These are phyloP conservation scores for Boletus tomentosulus DNA, from an alignment of 768 basidiomycete genomes.

Conservation along the genomic window DNA sequence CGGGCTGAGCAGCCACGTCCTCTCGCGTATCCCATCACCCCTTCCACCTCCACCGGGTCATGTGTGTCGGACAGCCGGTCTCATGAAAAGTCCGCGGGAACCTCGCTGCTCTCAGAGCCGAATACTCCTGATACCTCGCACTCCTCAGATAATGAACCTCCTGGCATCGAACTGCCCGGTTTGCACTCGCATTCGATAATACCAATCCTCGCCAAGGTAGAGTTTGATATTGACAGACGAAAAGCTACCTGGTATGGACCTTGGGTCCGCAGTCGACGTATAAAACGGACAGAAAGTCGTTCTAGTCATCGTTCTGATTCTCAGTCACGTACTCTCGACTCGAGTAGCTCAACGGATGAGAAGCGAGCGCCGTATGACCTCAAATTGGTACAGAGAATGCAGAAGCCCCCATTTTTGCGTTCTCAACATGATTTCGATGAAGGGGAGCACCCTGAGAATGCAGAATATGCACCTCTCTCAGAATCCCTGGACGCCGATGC, in stretches of 20 bases:
- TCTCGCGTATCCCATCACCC: slow-evolving; percentile 30
- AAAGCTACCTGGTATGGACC: slow-evolving; percentile 84
- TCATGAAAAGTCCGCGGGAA: slow-evolving; percentile 45
- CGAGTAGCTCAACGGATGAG: slow-evolving; percentile 21
- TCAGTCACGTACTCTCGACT: slow-evolving; percentile 20
- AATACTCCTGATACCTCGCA: slow-evolving; percentile 55
- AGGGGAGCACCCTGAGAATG: slow-evolving; percentile 27
- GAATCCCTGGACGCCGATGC: slow-evolving; percentile 27
- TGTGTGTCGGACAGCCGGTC: slow-evolving; percentile 47
- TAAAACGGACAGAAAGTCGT: slow-evolving; percentile 50
- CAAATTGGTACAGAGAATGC: slow-evolving; percentile 47
- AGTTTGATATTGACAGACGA: slow-evolving; percentile 86
- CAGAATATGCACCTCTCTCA: slow-evolving; percentile 28
- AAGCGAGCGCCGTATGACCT: slow-evolving; percentile 45
- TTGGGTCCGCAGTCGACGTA: slow-evolving; percentile 66
- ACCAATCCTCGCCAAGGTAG: slow-evolving; percentile 88
- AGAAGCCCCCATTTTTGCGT: slow-evolving; percentile 35
- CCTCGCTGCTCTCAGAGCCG: slow-evolving; percentile 44
- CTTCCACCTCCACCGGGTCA: slow-evolving; percentile 48
- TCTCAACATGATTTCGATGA: slow-evolving; percentile 19
- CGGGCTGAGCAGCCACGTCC: slow-evolving; percentile 38
- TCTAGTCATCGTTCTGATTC: slow-evolving; percentile 26
- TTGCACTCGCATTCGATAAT: slow-evolving; percentile 60
- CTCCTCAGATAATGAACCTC: slow-evolving; percentile 34
- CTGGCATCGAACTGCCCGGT: slow-evolving; percentile 63